A percentile compares a stretch with the other conserved stretches of the same genome.
Conservation (phyloP, 192 early-diverging fungal species). For the Backusella parvicylindrica region DNA sequence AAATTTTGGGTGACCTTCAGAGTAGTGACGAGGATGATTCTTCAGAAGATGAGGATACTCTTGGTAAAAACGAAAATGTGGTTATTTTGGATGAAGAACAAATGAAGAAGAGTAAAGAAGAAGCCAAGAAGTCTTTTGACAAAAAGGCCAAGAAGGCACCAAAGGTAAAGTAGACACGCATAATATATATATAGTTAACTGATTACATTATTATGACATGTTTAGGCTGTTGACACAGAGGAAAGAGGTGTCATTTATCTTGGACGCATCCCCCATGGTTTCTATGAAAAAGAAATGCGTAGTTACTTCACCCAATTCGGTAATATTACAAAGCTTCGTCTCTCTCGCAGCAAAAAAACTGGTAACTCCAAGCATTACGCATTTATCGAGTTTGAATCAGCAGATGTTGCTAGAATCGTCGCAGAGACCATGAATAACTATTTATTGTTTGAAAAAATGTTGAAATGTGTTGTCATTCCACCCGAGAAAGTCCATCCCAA, state of each 20-base stretch:
- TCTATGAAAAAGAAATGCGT: conserved; percentile 91
- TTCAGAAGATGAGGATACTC: conserved; percentile 25
- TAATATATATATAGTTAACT: background rate
- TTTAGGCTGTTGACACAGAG: conserved; percentile 4
- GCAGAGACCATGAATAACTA: conserved; percentile 98
- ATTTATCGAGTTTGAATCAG: conserved; percentile 85
- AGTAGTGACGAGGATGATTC: conserved; percentile 27
- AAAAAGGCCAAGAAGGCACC: conserved; percentile 2
- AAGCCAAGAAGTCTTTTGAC: conserved; percentile 32
- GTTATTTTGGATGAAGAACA: conserved; percentile 15
- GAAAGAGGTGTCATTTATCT: conserved; percentile 80
- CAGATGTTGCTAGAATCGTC: conserved; percentile 84
- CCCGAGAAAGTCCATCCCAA: conserved; percentile 69
- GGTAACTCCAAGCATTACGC: conserved; percentile 90
- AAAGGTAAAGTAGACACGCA: background rate
- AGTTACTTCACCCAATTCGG: conserved; percentile 96
- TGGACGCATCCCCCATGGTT: conserved; percentile 92
- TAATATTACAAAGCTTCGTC: conserved; percentile 65
- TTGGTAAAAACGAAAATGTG: conserved; percentile 14
- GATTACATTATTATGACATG: background rate
- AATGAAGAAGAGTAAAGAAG: conserved; percentile 27
- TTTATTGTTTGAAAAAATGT: conserved; percentile 71
- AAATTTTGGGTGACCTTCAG: conserved; percentile 31
- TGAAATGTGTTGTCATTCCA: conserved; percentile 78
- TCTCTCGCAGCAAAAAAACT: conserved; percentile 92